Conservation (phyloP, 75 land plant species). For the Pinus albicaulis region DNA sequence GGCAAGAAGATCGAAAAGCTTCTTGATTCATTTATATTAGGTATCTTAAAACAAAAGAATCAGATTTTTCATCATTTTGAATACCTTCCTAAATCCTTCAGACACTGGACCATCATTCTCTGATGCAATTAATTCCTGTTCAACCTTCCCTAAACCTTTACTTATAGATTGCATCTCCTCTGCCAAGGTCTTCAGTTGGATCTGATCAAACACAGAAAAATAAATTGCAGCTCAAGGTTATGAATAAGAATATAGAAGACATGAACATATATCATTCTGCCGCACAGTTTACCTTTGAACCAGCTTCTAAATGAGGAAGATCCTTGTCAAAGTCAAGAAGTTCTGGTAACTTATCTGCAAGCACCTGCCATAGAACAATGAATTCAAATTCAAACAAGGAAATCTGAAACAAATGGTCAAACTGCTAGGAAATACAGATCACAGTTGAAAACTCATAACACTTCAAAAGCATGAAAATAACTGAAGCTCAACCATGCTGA, state of each 20-base stretch:
- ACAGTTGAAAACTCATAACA: too few species aligned
- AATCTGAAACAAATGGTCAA: background rate
- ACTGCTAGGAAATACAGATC: background rate
- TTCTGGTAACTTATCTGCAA: constrained; percentile 84
- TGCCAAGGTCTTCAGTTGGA: constrained; percentile 73
- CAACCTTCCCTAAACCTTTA: constrained; percentile 82
- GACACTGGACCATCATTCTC: constrained; percentile 82
- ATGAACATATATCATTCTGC: background rate
- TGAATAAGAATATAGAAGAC: background rate
- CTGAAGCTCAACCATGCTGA: background rate
- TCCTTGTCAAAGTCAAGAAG: constrained; percentile 82
- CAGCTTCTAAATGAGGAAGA: constrained; percentile 64
- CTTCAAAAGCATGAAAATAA: background rate
- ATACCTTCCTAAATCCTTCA: constrained; percentile 65
- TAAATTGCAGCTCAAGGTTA: background rate
- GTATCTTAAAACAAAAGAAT: background rate
- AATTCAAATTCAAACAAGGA: background rate
- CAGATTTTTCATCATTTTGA: background rate
- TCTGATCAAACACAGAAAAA: constrained; percentile 27
- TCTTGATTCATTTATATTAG: background rate
- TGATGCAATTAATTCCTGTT: constrained; percentile 64
- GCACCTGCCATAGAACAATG: constrained; percentile 45
- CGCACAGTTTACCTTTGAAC: constrained; percentile 55
- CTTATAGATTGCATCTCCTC: constrained; percentile 92
- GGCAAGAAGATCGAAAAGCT: background rate